Percentiles rank a stretch among this genome's conserved stretches.
Evolutionary conservation across 106 monocot species (phyloP).

Genomic region (Allium cepa): DNA sequence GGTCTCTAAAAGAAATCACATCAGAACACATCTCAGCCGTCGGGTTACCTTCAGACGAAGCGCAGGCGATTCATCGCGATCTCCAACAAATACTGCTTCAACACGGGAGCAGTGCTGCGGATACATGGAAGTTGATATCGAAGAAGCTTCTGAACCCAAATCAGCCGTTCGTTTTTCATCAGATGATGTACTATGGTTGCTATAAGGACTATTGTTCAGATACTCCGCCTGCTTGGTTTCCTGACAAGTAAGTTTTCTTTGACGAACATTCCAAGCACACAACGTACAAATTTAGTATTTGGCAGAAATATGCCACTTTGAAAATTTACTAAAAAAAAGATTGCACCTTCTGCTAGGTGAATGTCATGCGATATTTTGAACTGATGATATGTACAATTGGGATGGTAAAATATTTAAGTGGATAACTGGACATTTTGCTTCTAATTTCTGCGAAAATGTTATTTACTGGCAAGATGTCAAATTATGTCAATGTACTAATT

Average conservation of each 20-base stretch:
- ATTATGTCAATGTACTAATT: too few relatives aligned
- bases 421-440: too few relatives aligned
- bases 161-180: conserved; percentile 55
- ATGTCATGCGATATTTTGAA: too few relatives aligned
- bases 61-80: conserved; percentile 19
- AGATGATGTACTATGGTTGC: conserved; percentile 75
- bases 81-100: conserved; percentile 26
- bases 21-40: conserved; percentile 35
- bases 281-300: too few relatives aligned
- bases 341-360: too few relatives aligned
- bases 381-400: too few relatives aligned
- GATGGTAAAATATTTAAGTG: too few relatives aligned
- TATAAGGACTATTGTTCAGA: conserved; percentile 26
- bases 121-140: conserved; percentile 39
- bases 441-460: too few relatives aligned
- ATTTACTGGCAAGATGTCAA: too few relatives aligned
- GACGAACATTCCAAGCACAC: too few relatives aligned
- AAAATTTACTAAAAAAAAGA: too few relatives aligned
- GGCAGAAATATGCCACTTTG: too few relatives aligned
- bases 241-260: conserved; percentile 29
- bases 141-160: conserved; percentile 29
- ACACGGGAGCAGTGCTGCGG: conserved; percentile 33
- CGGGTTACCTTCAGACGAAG: conserved; percentile 36
- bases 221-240: conserved; percentile 56
- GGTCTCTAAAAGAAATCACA: conserved; percentile 26